Evolutionary conservation across 495 filamentous ascomycete genomes (phyloP), one percentile per base, ranked within the genome.

Genomic region (Amphirosellinia nigrospora): DNA sequence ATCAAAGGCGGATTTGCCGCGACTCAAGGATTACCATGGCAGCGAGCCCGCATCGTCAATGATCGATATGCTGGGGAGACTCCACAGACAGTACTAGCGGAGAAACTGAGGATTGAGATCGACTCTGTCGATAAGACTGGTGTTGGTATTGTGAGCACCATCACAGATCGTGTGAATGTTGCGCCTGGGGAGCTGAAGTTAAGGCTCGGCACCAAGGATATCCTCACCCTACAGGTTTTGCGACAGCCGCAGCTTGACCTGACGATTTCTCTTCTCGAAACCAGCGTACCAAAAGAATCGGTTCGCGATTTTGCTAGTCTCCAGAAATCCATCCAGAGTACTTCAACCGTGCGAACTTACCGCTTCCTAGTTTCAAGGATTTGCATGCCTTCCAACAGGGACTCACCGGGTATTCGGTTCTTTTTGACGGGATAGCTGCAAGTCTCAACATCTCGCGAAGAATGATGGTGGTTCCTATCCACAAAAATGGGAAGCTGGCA

Each of bases 401-500:
- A 19, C 80, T 96, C 46, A 96, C 93, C 2, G 92, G 93, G 1
- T 96, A 91, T 80, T 77, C 80, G 26, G 90, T 95, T 3, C 81
- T 91, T 4, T 96, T 90, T 71, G 93, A 96, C 73, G 89, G 89
- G 43, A 79, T 91, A 52, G 93, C 91, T 11, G 82, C 87, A 0
- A 89, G 86, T 4, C 93, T 96, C 73, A 87, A 90, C 68, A 96
- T 97, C 66, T 89, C 93, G 3, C 92, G 93, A n/a, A 87, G 92
- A 52, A 87, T 92, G 68, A 93, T 91, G 87, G 90, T 96, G 28
- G 92, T 95, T n/a, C 93, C 92, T 0, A 93, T 95, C 60, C 89
- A 94, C 79, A 96, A 97, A 94, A 92, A 77, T 95, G 93, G 92
- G 92, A 95, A 74, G 91, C 93, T 2, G 87, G 82, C 13, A 81